Base-by-base conservation (phyloP, 179 eudicot genomes). In the Beta lomatogona region DNA sequence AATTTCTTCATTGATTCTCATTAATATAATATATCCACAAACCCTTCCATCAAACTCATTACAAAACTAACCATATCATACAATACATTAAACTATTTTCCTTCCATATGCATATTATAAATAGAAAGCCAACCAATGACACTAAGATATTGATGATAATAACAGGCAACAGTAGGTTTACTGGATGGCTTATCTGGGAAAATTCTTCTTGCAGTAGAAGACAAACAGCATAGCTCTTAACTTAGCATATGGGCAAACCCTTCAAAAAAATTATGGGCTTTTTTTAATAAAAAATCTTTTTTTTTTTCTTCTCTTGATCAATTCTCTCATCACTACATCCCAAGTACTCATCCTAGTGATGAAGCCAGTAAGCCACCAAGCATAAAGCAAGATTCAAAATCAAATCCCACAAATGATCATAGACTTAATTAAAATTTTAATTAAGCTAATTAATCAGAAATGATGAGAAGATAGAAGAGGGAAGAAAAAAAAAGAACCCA, bases 201-300 rank as follows among this genome's bases (percentile, higher is more conserved):
- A 83, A 78, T 78, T 66, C 67, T 45, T 80, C 78, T 80, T 70
- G 16, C 53, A 76, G 76, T 76, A 83, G 57, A 83, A 79, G 66
- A 76, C 81, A 80, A 83, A 76, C 73, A 80, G 44, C 80, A 72
- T 50, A 71, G 31, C 13, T 28, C 7, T 58, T 72, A 7, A 52
- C 22, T 50, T 52, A 48, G 5, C 74, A 71, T 80, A 77, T 75
- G 69, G 55, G 25, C 67, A 76, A 79, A 45, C 68, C 83, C 68
- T 76, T 81, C 83, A 71, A 77, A 84, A 25, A 25, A 84, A 77
- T 73, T 36, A 84, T 81, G 65, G 79, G 87, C 82, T 52, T 77
- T 50, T 21, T 50, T 4, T 3, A 3, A 73, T 28, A n/a, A 16
- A 7, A 25, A 31, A 54, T 13, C 12, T 6, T 31, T 28, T 44